These are phyloP conservation scores for Metschnikowia anglica DNA, from an alignment of 805 yeast species.

Conservation along the genomic window DNA sequence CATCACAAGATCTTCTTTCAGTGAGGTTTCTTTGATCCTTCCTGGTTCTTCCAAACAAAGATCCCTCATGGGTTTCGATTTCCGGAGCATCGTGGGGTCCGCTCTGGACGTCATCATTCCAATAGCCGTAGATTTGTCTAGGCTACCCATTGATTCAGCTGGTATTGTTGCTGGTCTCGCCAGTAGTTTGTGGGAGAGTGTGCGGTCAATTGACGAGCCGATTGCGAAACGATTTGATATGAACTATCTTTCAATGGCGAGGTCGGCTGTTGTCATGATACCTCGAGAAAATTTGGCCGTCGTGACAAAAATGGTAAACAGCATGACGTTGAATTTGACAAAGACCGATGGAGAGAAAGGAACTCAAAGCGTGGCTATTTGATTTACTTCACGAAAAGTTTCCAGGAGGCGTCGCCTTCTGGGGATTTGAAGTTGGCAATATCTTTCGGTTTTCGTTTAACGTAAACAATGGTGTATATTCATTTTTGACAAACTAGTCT, in stretches of 20 bases:
- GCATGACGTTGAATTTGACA: slow-evolving; percentile 4
- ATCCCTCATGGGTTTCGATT: slow-evolving; percentile 39
- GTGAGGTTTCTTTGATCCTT: slow-evolving; percentile 49
- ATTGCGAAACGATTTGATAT: slow-evolving; percentile 41
- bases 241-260: slow-evolving; percentile 61
- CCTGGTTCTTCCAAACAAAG: slow-evolving; percentile 42
- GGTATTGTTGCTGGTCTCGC: slow-evolving; percentile 72
- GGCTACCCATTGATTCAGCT: slow-evolving; percentile 56
- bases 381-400: no score
- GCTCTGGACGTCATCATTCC: slow-evolving; percentile 58
- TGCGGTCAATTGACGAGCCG: slow-evolving; percentile 18
- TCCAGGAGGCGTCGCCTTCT: no score
- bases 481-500: no score
- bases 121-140: slow-evolving; percentile 50
- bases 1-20: slow-evolving; percentile 50
- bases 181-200: slow-evolving; percentile 41
- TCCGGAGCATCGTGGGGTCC: slow-evolving; percentile 51
- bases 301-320: slow-evolving; percentile 24
- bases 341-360: background rate
- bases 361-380: background rate
- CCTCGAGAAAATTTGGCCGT: slow-evolving; percentile 48
- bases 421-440: no score
- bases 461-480: no score
- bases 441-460: no score
- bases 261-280: slow-evolving; percentile 58